Base-by-base conservation (phyloP, 345 rosid species). In the Aquilaria yunnanensis region DNA sequence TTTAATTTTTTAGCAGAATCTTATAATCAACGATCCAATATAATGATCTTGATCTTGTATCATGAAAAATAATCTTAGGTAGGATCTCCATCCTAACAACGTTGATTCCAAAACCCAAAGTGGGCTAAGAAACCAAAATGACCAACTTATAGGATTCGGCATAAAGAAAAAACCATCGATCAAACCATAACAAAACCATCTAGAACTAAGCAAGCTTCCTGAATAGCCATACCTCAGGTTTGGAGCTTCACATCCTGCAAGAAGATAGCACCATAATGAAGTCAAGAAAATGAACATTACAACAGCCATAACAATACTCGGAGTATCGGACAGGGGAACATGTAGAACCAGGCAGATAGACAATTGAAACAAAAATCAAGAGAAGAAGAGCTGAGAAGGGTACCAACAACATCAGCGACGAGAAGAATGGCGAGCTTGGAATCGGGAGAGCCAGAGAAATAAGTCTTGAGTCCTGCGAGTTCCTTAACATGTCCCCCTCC, bases 241-340 rank as follows among this genome's bases (percentile, higher is more conserved):
- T 53, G 93, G 96, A 75, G 96, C 84, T 73, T 85, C 93, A 69
- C 66, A 92, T 61, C 96, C 96, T 92, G 91, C 76, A 72, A n/a
- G 47, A 59, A 7, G 34, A 54, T 33, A 11, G 50, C 41, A 58
- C 23, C 46, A 60, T 37, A 47, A 56, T 3, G 11, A 57, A 64
- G 59, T 81, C 10, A 74, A 59, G 48, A 56, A n/a, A 66, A 23
- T 31, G 47, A 51, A 3, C 7, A 43, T 23, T n/a, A 41, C 34
- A 53, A 63, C 12, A 41, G 57, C 11, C 51, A 37, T 23, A 41
- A 63, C 54, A 53, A 52, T 16, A 47, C 56, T 50, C 6, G 49
- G 16, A 61, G 30, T 45, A 51, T 13, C 34, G 14, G 47, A 61
- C 46, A 51, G 12, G 47, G 14, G 34, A 58, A 43, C 14, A 41